Evolutionary conservation across 2,329 filamentous ascomycete genomes (phyloP), one percentile per base, ranked within the genome.

Genomic region (Cladophialophora exuberans): DNA sequence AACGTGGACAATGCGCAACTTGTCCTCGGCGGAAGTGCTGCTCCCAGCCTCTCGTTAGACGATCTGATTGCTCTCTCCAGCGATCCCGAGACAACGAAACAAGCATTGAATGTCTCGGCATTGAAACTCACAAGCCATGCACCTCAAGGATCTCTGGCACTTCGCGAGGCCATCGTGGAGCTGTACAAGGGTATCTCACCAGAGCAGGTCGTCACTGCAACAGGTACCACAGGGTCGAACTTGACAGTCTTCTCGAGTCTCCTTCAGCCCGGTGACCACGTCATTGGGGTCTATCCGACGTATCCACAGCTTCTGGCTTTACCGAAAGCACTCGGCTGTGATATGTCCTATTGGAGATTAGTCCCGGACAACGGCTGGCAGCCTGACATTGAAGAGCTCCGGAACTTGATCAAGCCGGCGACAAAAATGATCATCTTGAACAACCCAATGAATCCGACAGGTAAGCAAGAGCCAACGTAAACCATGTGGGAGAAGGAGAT

Each of bases 231-330:
- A 44, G 80, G 83, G 2, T 90, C 90, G 18, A 96, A 96, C 67
- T 89, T 90, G 63, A 73, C 94, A 11, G 75, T 85, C 2, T 80
- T 93, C 6, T 93, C 92, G 69, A 78, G 85, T 1, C 77, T 94
- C 3, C 68, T 94, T 2, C 83, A 44, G 83, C 0, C 83, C 0
- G 87, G 85, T 0, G 89, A 96, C 67, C 90, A 96, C 76, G 88
- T 93, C 44, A 81, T 96, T 56, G 93, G 89, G 65, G 87, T 93
- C 53, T 90, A 91, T 68, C 90, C 91, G 9, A 93, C 89, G 0
- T 96, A 94, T 65, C 89, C 94, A 68, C 90, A 94, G 64, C 79
- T 96, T 1, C 93, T 93, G 66, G 78, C 83, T 5, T 82, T 94
- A 0, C 89, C 90, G 0, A 78, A 79, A 62, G 87, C 84, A 31